Evolutionary conservation across 192 early-diverging fungal genomes (phyloP).

Genomic region (Podila verticillata): DNA sequence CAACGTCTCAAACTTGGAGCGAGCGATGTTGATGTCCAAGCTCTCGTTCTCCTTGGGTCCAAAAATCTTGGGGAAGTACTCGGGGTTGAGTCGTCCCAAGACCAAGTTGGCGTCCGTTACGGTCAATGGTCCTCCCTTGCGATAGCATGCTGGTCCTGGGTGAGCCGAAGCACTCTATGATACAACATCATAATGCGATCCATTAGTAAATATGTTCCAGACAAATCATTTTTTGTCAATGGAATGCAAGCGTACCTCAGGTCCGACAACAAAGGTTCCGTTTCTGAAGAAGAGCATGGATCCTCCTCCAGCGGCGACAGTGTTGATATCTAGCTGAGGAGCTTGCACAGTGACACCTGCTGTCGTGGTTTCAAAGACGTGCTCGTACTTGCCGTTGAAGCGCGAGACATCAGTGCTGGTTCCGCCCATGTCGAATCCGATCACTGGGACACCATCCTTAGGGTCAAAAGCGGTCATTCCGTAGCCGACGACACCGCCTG

Average conservation of each 20-base stretch:
- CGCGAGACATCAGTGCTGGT: conserved; percentile 93
- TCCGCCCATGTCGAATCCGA: conserved; percentile 99
- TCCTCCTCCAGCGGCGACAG: conserved; percentile 96
- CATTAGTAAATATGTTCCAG: background rate
- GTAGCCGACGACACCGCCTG: conserved; percentile 92
- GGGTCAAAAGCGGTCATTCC: conserved; percentile 62
- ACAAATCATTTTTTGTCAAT: background rate
- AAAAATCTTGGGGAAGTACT: conserved; percentile 96
- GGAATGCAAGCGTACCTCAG: conserved; percentile 55
- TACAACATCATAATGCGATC: too few species aligned
- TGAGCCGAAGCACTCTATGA: conserved; percentile 84
- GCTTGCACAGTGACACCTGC: conserved; percentile 94
- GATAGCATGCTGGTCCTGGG: conserved; percentile 97
- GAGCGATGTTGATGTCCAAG: conserved; percentile 74
- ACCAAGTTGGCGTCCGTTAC: conserved; percentile 96
- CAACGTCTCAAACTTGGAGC: conserved; percentile 70
- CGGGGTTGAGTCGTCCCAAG: conserved; percentile 84
- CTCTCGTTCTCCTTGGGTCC: conserved; percentile 85
- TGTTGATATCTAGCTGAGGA: conserved; percentile 96
- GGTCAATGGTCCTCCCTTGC: conserved; percentile 90
- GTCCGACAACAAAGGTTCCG: conserved; percentile 94
- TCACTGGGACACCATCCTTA: conserved; percentile 68
- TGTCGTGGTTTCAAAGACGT: conserved; percentile 95
- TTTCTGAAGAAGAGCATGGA: conserved; percentile 92
- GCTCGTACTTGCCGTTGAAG: conserved; percentile 88